These are phyloP conservation scores for Chenopodium berlandieri DNA, from an alignment of 148 eudicot species.

Conservation along the genomic window DNA sequence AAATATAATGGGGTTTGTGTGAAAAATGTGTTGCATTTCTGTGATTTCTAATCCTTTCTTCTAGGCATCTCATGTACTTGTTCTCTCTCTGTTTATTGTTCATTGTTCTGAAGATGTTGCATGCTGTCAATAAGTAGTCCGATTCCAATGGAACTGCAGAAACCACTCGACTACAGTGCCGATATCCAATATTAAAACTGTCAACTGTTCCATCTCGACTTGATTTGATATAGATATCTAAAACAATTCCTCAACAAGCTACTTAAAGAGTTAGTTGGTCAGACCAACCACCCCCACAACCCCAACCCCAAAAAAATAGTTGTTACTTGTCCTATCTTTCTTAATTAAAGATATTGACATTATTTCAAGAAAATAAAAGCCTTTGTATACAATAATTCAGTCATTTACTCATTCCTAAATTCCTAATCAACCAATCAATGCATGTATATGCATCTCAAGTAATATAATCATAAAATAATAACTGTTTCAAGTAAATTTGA, in stretches of 20 bases:
- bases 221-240: no score
- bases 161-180: not conserved
- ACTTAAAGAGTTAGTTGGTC: not conserved
- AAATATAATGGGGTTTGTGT: slow-evolving; percentile 3
- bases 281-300: not conserved
- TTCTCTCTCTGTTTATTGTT: not conserved
- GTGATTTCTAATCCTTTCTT: not conserved
- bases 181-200: not conserved
- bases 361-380: not conserved
- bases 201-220: not conserved
- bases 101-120: not conserved
- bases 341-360: not conserved
- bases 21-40: slow-evolving; percentile 3
- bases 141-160: not conserved
- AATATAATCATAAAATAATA: not conserved
- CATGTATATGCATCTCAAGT: not conserved
- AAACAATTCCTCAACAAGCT: no score
- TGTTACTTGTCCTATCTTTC: no score
- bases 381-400: not conserved
- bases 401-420: not conserved
- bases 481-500: not conserved
- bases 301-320: not conserved
- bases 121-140: not conserved
- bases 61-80: not conserved
- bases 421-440: not conserved